Conservation (phyloP, 148 eudicot genomes). For the Chenopodium quinoa region DNA sequence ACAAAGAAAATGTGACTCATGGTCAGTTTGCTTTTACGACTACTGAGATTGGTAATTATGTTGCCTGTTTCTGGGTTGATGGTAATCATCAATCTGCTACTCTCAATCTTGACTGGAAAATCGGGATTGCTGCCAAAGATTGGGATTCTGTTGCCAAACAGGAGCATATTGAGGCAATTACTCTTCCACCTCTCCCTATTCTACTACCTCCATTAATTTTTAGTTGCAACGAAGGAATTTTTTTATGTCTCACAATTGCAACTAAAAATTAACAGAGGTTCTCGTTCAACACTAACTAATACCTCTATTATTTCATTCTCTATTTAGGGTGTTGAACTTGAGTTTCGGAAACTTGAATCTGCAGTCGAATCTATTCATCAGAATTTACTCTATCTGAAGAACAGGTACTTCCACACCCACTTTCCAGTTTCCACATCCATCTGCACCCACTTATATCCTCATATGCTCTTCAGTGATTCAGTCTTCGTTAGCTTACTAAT, state of each 20-base stretch:
- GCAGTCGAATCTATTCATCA: constrained; percentile 62
- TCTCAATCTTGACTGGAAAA: constrained; percentile 70
- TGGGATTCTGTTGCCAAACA: constrained; percentile 83
- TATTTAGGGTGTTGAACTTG: constrained; percentile 68
- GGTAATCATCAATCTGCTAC: constrained; percentile 40
- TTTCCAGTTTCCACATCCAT: too few relatives aligned
- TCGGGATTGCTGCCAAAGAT: constrained; percentile 70
- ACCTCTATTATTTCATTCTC: too few relatives aligned
- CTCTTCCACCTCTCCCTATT: background rate
- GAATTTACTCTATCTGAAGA: constrained; percentile 49
- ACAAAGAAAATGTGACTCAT: constrained; percentile 57
- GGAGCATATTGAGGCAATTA: constrained; percentile 59
- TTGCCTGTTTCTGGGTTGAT: constrained; percentile 67
- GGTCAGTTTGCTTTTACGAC: constrained; percentile 75
- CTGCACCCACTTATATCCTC: too few relatives aligned
- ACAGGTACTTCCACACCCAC: constrained; percentile 29
- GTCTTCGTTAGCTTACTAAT: too few relatives aligned
- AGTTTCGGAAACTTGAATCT: constrained; percentile 70
- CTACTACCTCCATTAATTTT: too few relatives aligned
- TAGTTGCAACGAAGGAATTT: too few relatives aligned
- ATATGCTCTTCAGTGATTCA: too few relatives aligned
- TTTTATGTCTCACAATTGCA: too few relatives aligned
- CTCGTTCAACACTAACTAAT: background rate
- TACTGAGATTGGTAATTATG: constrained; percentile 55
- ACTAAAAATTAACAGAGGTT: too few relatives aligned